Evolutionary conservation across 768 basidiomycete species (phyloP).

Genomic region (Daedalea quercina): DNA sequence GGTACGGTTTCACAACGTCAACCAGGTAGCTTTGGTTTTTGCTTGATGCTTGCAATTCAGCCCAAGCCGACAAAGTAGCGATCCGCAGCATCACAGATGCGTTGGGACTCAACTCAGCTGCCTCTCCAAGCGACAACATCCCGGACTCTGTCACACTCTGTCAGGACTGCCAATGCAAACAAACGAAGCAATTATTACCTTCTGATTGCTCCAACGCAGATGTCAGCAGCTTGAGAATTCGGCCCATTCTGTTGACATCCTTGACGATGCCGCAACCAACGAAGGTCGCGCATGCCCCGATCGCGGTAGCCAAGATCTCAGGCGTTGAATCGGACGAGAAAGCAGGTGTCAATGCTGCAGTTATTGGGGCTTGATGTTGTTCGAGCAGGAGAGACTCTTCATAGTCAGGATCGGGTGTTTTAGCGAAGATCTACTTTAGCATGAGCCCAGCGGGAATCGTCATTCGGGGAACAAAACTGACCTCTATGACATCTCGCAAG

Average conservation of each 20-base stretch:
- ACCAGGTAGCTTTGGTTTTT: constrained; percentile 66
- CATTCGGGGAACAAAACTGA: constrained; percentile 25
- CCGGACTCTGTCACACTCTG: constrained; percentile 53
- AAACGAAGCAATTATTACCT: constrained; percentile 37
- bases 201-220: constrained; percentile 86
- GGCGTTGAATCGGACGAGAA: constrained; percentile 95
- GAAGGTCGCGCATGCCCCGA: constrained; percentile 91
- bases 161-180: constrained; percentile 1
- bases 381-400: constrained; percentile 86
- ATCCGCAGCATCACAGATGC: constrained; percentile 93
- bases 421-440: constrained; percentile 66
- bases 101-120: constrained; percentile 84
- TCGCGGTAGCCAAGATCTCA: constrained; percentile 87
- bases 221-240: constrained; percentile 85
- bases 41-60: constrained; percentile 80
- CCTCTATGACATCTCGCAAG: constrained; percentile 88
- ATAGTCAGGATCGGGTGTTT: constrained; percentile 87
- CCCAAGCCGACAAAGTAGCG: constrained; percentile 93
- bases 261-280: constrained; percentile 94
- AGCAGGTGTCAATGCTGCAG: constrained; percentile 92
- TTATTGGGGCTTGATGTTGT: constrained; percentile 97
- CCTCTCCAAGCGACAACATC: constrained; percentile 80
- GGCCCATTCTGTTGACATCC: constrained; percentile 86
- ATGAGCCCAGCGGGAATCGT: background rate
- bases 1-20: constrained; percentile 78